A percentile compares a stretch with the other conserved stretches of the same genome.
Conservation (phyloP, 1,284 basidiomycete genomes). For the Tilletia walkeri region DNA sequence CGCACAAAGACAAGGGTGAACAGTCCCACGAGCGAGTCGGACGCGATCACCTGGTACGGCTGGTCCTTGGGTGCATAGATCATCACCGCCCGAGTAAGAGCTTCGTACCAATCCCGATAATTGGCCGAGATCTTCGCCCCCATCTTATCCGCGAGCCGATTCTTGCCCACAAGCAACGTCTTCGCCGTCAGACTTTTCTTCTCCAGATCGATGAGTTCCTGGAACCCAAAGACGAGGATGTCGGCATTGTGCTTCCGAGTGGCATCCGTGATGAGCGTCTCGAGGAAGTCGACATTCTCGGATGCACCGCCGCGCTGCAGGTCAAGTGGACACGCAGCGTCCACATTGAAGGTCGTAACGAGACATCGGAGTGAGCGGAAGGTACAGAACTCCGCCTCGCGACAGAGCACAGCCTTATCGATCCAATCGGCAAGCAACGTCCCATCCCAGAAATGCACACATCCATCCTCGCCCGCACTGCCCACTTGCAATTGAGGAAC, state of each 20-base stretch:
- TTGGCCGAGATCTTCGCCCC: constrained; percentile 30
- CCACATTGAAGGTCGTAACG: constrained; percentile 91
- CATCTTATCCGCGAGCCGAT: constrained; percentile 36
- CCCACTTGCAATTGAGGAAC: constrained; percentile 66
- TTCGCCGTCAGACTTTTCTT: constrained; percentile 79
- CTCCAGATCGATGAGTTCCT: constrained; percentile 92
- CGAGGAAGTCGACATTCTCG: constrained; percentile 46
- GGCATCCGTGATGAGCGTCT: constrained; percentile 35
- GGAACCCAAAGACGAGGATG: constrained; percentile 88
- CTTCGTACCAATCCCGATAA: constrained; percentile 44
- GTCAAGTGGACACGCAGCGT: constrained; percentile 77
- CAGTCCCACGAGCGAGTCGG: constrained; percentile 85
- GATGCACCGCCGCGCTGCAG: constrained; percentile 57
- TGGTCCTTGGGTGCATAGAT: constrained; percentile 36
- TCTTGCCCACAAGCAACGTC: constrained; percentile 42
- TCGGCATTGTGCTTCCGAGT: constrained; percentile 63
- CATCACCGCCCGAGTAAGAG: constrained; percentile 40
- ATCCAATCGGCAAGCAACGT: constrained; percentile 80
- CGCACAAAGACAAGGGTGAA: constrained; percentile 85
- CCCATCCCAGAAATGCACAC: constrained; percentile 83
- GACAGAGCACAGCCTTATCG: constrained; percentile 73
- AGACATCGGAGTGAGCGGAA: constrained; percentile 76
- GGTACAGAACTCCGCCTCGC: constrained; percentile 73
- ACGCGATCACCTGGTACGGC: constrained; percentile 72
- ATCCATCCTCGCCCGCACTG: constrained; percentile 74